phyloP scores from a whole-genome alignment of 306 rosid species.

The Cucumis melo region DNA sequence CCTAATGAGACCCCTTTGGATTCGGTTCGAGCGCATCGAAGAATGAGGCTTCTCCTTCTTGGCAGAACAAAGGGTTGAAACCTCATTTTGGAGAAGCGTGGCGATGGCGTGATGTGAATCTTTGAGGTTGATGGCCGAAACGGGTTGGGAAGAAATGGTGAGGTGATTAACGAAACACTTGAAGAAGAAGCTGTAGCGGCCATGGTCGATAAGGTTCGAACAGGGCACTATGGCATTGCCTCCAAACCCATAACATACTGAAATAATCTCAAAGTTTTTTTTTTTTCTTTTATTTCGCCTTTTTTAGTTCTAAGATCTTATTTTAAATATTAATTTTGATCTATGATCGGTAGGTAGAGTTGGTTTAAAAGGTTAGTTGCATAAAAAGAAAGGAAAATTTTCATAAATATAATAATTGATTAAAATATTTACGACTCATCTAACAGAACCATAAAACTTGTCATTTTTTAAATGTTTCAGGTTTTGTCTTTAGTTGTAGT shows the following conservation, averaged over 20 bases:
- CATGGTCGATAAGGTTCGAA: slow-evolving; percentile 14
- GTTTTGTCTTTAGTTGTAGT: too few species aligned
- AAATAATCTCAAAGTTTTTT: background rate
- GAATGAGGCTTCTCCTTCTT: slow-evolving; percentile 20
- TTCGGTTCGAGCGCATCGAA: slow-evolving; percentile 51
- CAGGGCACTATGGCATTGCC: background rate
- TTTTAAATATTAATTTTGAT: too few species aligned
- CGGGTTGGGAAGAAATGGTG: slow-evolving; percentile 18
- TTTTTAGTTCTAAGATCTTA: too few species aligned
- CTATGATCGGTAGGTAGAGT: too few species aligned
- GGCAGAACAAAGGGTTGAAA: slow-evolving; percentile 21
- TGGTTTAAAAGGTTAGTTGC: too few species aligned
- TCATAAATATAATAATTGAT: too few species aligned
- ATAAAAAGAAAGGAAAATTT: too few species aligned
- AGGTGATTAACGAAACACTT: slow-evolving; percentile 6
- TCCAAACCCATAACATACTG: too few species aligned
- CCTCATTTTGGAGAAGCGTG: slow-evolving; percentile 26
- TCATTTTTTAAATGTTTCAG: too few species aligned
- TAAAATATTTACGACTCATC: too few species aligned
- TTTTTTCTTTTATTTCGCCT: background rate
- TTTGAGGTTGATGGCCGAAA: slow-evolving; percentile 8
- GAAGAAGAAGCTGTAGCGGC: slow-evolving; percentile 6
- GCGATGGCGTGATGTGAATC: slow-evolving; percentile 6
- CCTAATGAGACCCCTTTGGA: slow-evolving; percentile 57
- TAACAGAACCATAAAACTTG: too few species aligned